Evolutionary conservation across 768 basidiomycete species (phyloP).

Genomic region (Psilocybe sp.): DNA sequence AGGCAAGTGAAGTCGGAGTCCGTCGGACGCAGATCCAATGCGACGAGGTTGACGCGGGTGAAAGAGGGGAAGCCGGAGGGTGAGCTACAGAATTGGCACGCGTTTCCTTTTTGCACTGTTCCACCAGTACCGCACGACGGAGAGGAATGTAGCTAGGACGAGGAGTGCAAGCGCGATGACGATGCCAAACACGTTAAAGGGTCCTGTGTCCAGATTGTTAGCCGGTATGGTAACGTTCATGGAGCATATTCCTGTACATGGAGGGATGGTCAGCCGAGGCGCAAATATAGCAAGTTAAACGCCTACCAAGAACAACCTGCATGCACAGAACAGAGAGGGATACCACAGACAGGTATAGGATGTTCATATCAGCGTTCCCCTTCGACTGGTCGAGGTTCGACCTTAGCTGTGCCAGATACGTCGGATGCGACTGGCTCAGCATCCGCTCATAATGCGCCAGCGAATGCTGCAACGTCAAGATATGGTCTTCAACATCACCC

Average conservation of each 20-base stretch:
- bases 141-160: conserved; percentile 42
- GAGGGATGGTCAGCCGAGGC: not conserved
- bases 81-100: conserved; percentile 19
- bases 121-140: conserved; percentile 65
- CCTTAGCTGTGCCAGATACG: conserved; percentile 77
- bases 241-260: conserved; percentile 57
- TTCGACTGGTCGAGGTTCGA: conserved; percentile 57
- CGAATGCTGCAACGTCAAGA: conserved; percentile 81
- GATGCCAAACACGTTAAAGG: conserved; percentile 53
- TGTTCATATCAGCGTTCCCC: conserved; percentile 59
- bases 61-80: too few species aligned
- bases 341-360: conserved; percentile 66
- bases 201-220: conserved; percentile 34
- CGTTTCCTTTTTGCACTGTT: conserved; percentile 43
- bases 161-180: conserved; percentile 44
- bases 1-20: too few species aligned
- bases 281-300: not conserved
- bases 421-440: conserved; percentile 83
- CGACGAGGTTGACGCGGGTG: too few species aligned
- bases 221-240: conserved; percentile 64
- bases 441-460: conserved; percentile 86
- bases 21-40: too few species aligned
- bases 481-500: conserved; percentile 90
- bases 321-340: conserved; percentile 49
- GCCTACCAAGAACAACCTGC: not conserved